Evolutionary conservation across 805 yeast species (phyloP), one percentile per base, ranked within the genome.

Genomic region (Metschnikowia picachoensis): DNA sequence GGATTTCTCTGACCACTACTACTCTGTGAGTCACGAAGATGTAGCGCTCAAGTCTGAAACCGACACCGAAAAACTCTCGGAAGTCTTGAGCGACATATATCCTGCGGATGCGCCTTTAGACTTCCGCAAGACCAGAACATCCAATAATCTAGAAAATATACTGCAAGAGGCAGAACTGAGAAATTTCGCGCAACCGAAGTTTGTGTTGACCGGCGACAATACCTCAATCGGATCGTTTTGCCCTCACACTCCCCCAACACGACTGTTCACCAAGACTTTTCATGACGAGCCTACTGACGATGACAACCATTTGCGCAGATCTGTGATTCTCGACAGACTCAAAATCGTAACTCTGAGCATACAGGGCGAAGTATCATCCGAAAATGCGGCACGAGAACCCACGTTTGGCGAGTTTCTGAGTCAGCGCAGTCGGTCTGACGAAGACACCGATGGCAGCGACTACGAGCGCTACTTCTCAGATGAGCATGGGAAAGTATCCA

Each of bases 31-130:
- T 1, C 60, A 52, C 37, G 65, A 58, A 8, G 66, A 60, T 6
- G 47, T 60, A 12, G 28, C 33, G 2, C 9, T 10, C 8, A 14
- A 25, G n/a, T 30, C 11, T 9, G 27, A 13, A n/a, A 39, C 31
- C 2, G 49, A 41, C 11, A 13, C 41, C 4, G 72, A 68, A 14
- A 67, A 65, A 47, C 55, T 54, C 29, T 68, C 70, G 2, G 80
- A 76, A 43, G 65, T 71, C 4, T 57, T 72, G 25, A 71, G 77
- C 50, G 79, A 76, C 38, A 50, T 65, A 0, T 67, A 58, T 39
- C 66, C 70, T 4, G 57, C 55, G 28, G 70, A 67, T 37, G 50
- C 62, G 3, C 74, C 74, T 8, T 58, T 72, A 36, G 58, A 65
- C 3, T 53, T 70, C 32, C 60, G 55, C 34, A 68, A 70, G 50